Evolutionary conservation across 179 eudicot genomes (phyloP).

Genomic region (Camellia oleifera): DNA sequence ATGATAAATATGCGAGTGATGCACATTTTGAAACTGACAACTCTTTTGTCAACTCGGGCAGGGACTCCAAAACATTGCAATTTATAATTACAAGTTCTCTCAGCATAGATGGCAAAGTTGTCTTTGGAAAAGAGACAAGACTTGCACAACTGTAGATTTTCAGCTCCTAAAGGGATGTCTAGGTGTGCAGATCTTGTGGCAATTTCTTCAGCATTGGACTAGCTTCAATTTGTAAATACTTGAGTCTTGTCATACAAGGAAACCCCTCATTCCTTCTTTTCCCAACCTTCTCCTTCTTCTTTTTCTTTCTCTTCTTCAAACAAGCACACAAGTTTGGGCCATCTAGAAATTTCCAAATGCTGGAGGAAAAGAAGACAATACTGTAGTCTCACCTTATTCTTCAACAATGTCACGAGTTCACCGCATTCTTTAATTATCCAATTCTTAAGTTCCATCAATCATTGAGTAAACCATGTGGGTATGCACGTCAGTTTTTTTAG

Average conservation of each 20-base stretch:
- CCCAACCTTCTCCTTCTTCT: neutral
- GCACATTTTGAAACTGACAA: neutral
- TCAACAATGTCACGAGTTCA: neutral
- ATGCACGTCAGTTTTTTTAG: too few relatives aligned
- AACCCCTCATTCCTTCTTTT: neutral
- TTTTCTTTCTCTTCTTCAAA: neutral
- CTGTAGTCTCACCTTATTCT: neutral
- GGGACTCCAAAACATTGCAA: neutral
- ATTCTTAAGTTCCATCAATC: too few relatives aligned
- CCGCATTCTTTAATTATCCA: too few relatives aligned
- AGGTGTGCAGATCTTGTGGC: conserved; percentile 5
- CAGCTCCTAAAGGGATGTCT: neutral
- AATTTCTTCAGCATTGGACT: conserved; percentile 1
- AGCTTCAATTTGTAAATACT: neutral
- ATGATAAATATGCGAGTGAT: neutral
- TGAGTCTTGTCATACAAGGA: neutral
- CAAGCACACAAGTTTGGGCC: neutral
- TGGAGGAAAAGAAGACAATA: too few relatives aligned
- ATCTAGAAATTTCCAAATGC: neutral
- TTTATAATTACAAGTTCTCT: neutral
- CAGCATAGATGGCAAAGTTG: neutral
- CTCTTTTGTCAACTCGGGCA: neutral
- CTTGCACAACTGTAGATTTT: neutral
- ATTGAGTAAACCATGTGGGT: too few relatives aligned
- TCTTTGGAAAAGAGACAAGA: neutral